phyloP scores from a whole-genome alignment of 768 basidiomycete species.

The Daedaleopsis sinensis region DNA sequence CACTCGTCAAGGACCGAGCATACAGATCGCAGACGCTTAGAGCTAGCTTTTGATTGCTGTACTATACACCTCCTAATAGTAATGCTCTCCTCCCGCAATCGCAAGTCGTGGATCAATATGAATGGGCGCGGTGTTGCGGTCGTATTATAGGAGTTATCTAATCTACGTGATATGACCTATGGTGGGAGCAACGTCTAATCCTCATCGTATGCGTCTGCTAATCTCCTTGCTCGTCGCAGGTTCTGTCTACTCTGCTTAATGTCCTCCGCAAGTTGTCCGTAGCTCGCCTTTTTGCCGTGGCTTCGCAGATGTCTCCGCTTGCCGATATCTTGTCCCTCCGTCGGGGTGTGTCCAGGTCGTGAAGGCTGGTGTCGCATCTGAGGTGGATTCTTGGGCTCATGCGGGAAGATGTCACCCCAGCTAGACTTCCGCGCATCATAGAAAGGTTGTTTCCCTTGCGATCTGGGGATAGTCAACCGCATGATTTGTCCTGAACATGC shows the following conservation, averaged over 20 bases:
- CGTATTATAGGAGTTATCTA: not conserved
- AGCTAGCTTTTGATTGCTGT: not conserved
- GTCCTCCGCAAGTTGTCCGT: conserved; percentile 40
- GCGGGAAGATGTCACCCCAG: conserved; percentile 98
- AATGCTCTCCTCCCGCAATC: not conserved
- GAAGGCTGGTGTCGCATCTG: conserved; percentile 59
- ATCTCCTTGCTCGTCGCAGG: conserved; percentile 6
- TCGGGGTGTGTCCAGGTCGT: conserved; percentile 29
- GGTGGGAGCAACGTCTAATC: not conserved
- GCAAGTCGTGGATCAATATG: not conserved
- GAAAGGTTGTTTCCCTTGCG: conserved; percentile 93
- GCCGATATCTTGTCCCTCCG: conserved; percentile 55
- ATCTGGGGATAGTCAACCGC: conserved; percentile 88
- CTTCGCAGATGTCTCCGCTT: conserved; percentile 44
- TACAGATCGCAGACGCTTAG: conserved; percentile 80
- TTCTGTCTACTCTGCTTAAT: conserved; percentile 44
- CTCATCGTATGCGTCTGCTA: conserved; percentile 2
- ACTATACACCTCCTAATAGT: not conserved
- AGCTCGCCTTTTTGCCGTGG: conserved; percentile 36
- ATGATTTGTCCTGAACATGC: conserved; percentile 77
- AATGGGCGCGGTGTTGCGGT: not conserved
- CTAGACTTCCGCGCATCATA: conserved; percentile 92
- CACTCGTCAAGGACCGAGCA: conserved; percentile 86
- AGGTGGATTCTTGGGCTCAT: conserved; percentile 76
- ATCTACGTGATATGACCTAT: not conserved